Base-by-base conservation (phyloP, 805 yeast genomes). In the Yamadazyma laniorum region DNA sequence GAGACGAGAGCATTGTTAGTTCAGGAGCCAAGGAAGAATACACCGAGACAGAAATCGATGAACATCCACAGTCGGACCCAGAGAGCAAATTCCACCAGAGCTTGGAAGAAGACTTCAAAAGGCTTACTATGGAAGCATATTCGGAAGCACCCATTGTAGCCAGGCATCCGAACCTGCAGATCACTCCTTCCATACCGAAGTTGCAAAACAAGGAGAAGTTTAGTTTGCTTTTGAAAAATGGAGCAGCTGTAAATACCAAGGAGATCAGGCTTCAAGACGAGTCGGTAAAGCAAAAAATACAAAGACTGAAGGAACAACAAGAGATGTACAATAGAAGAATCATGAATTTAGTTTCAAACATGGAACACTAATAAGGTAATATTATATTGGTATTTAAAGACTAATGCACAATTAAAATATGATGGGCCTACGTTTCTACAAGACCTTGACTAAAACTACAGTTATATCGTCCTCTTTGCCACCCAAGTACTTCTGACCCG, bases 401-500 rank as follows among this genome's bases (percentile, higher is more conserved):
- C n/a, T n/a, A n/a, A n/a, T n/a, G n/a, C n/a, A n/a, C n/a, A n/a
- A n/a, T n/a, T n/a, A n/a, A n/a, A n/a, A n/a, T n/a, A n/a, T n/a
- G n/a, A n/a, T n/a, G n/a, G n/a, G n/a, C n/a, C n/a, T n/a, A n/a
- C n/a, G n/a, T n/a, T 11, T 17, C 38, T 45, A 50, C 21, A 39
- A 67, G 22, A 85, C 88, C 52, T 77, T 74, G 30, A 88, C 80
- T 52, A 86, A 72, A 1, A 90, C 83, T 13, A 84, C 77, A 1
- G 98, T 88, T 26, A 93, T 84, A 61, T 91, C 99, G 63, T 91
- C 99, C 32, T 89, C 95, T 64, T 91, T 91, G 11, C 99, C 99
- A 23, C 99, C 98, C 42, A 79, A 69, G 54, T 85, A 85, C 29
- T 71, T 67, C 52, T 80, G 83, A 3, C 84, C 84, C 1, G 87